Evolutionary conservation across 2,329 filamentous ascomycete genomes (phyloP), one percentile per base, ranked within the genome.

Genomic region (Pseudocercospora cruenta): DNA sequence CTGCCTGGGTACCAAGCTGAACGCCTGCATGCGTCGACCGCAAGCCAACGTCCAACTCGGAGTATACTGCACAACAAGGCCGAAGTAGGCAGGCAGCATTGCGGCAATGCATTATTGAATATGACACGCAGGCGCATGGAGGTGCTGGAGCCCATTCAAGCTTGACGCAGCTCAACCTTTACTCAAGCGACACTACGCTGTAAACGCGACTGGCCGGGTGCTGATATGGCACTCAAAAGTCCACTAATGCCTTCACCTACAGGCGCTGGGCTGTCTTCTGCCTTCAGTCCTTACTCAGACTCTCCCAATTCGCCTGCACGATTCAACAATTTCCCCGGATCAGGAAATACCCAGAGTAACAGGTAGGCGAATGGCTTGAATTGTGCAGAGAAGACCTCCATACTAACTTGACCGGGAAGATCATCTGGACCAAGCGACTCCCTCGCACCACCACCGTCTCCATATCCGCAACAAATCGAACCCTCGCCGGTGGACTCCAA

Each of bases 401-500:
- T n/a, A 24, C 51, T 55, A 26, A 55, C 24, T 16, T 33, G 36
- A 65, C 16, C 54, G 28, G 45, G 31, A 72, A 81, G 82, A 73
- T 79, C 82, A 60, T 82, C 80, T 64, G 76, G 83, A 80, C 73
- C 75, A 60, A 79, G 77, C 64, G 82, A 83, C 73, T 81, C 82
- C 71, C 79, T 84, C 60, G 76, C 80, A 53, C 82, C 81, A 47
- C 82, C 81, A 43, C 78, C 80, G 16, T 83, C 81, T 69, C 83
- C 82, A 31, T 90, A 82, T 78, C 86, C 76, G 85, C 88, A 79
- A 84, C 90, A 68, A 70, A 90, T 93, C 61, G 91, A 92, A 47
- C 92, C 92, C 9, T 94, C 92, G 19, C 92, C 92, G 7, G 91
- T 94, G 24, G 93, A 93, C 59, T 95, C 92, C 45, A 94, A 91